Evolutionary conservation across 768 basidiomycete species (phyloP), one percentile per base, ranked within the genome.

Genomic region (Kwoniella newhampshirensis): DNA sequence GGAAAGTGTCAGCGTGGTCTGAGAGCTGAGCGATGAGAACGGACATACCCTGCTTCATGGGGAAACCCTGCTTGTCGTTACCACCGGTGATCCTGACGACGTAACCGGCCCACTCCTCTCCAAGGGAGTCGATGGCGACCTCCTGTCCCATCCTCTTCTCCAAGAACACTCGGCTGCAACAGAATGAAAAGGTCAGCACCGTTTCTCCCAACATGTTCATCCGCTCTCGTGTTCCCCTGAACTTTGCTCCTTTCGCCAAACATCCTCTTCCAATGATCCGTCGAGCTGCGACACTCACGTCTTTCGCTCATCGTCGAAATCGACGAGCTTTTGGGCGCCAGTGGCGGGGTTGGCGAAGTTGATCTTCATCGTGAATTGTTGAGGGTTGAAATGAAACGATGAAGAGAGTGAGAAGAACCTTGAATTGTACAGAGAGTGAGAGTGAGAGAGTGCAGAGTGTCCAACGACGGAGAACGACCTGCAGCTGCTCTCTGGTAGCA

Each of bases 291-390:
- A n/a, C 15, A 75, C 73, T 64, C 58, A 75, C 73, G 64, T 64
- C 58, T 67, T 66, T 75, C 83, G 86, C 81, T 94, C 92, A 76
- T 94, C 90, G 70, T 94, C 93, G 78, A 93, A 74, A 76, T 93
- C 91, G 82, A 94, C 79, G 78, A 87, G 85, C 83, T 97, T 98
- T 87, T 96, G 93, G 74, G 87, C 87, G 78, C 92, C 93, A 56
- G 93, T 98, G 65, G 92, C 92, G 79, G 91, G 91, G 84, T 94
- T 91, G 79, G 93, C 89, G 78, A 98, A 88, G 83, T 94, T 94
- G 81, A 96, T 81, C 86, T 96, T 94, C 93, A 96, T 96, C 77
- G 82, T 89, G 45, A 2, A 15, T 42, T 23, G 35, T 41, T 51
- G 44, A 26, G 18, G 57, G 47, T 40, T 59, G 32, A 41, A 46